Evolutionary conservation across 306 rosid genomes (phyloP).

Genomic region (Castanea mollissima): DNA sequence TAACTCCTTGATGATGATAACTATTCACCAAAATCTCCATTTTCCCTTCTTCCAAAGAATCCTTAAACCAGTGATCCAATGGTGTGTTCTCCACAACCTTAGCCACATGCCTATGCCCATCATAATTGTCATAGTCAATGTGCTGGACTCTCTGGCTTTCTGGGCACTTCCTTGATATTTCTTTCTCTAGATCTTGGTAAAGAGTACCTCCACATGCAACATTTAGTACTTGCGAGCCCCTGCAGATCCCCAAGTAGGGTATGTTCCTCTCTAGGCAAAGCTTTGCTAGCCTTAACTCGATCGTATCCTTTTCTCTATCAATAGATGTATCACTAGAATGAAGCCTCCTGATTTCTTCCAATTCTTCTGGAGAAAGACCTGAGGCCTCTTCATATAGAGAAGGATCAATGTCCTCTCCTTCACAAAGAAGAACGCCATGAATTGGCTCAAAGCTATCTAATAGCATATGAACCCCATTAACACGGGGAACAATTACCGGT

Average conservation of each 20-base stretch:
- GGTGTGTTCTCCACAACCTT: slow-evolving; percentile 73
- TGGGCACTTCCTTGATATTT: slow-evolving; percentile 39
- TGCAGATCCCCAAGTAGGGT: slow-evolving; percentile 86
- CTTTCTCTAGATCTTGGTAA: slow-evolving; percentile 69
- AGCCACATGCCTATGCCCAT: slow-evolving; percentile 82
- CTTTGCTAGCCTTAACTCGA: slow-evolving; percentile 75
- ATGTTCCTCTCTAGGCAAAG: slow-evolving; percentile 91
- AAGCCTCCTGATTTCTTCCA: slow-evolving; percentile 65
- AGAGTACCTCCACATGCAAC: slow-evolving; percentile 94
- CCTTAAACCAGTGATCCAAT: slow-evolving; percentile 71
- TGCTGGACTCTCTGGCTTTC: slow-evolving; percentile 53
- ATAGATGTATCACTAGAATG: slow-evolving; percentile 83
- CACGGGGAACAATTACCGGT: slow-evolving; percentile 87
- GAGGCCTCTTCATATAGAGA: slow-evolving; percentile 57
- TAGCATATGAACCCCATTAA: slow-evolving; percentile 71
- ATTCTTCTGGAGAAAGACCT: slow-evolving; percentile 58
- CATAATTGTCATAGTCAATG: slow-evolving; percentile 77
- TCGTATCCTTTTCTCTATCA: slow-evolving; percentile 82
- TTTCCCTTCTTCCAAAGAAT: slow-evolving; percentile 50
- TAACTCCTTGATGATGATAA: slow-evolving; percentile 94
- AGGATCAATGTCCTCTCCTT: slow-evolving; percentile 97
- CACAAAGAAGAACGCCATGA: slow-evolving; percentile 93
- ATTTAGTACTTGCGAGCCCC: slow-evolving; percentile 83
- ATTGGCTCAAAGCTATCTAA: slow-evolving; percentile 90
- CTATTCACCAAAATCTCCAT: slow-evolving; percentile 81